Conservation (phyloP, 2,329 filamentous ascomycete genomes). For the Pseudocercospora vitis region DNA sequence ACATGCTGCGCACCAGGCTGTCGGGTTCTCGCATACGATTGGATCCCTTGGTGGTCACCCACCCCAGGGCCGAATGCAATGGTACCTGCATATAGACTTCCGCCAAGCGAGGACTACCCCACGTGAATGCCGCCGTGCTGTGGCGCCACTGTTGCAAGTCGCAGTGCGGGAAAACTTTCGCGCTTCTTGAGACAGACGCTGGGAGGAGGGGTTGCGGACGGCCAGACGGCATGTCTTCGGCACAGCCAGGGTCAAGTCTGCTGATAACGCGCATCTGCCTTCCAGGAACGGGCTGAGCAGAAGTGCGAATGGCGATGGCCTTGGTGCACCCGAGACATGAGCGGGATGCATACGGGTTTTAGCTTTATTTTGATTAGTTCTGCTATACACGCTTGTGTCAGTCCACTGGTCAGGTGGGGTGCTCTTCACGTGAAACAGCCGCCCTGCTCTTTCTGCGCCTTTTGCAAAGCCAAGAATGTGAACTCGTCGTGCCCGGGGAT, state of each 20-base stretch:
- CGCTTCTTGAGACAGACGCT: not conserved
- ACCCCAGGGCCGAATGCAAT: not conserved
- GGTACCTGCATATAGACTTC: not conserved
- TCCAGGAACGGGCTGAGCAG: not conserved
- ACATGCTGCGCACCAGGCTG: not conserved
- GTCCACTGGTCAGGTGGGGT: conserved; percentile 1
- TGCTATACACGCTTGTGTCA: not conserved
- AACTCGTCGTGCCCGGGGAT: conserved; percentile 41
- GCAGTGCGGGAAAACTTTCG: not conserved
- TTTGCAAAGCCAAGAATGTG: conserved; percentile 31
- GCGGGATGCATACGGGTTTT: conserved; percentile 8
- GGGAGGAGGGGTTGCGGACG: not conserved
- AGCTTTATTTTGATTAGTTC: not conserved
- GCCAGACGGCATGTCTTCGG: not conserved
- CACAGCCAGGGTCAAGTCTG: not conserved
- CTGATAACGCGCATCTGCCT: not conserved
- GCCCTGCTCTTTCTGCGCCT: conserved; percentile 21
- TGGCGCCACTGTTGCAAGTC: not conserved
- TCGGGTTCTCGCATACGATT: not conserved
- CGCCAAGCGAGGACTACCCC: not conserved
- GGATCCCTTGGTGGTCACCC: conserved; percentile 2
- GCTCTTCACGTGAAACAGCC: conserved; percentile 23
- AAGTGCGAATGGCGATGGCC: not conserved
- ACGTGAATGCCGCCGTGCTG: no score
- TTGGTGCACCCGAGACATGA: conserved; percentile 6